phyloP scores from a whole-genome alignment of 2,329 filamentous ascomycete species.

The Ceratocystis destructans region DNA sequence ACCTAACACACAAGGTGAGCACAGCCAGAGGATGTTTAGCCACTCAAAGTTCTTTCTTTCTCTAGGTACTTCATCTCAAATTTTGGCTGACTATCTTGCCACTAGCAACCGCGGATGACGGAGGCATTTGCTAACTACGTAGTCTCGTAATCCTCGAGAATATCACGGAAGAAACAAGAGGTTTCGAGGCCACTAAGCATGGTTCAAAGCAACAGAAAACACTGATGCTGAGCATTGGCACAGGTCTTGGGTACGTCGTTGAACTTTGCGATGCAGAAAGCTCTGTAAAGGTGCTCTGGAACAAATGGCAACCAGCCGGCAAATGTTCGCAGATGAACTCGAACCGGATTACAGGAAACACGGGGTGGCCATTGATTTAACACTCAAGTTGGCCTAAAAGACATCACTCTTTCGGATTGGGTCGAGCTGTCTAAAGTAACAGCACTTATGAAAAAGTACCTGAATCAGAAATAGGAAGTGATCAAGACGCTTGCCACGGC shows the following conservation, averaged over 20 bases:
- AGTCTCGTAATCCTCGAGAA: constrained; percentile 23
- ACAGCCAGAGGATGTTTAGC: background rate
- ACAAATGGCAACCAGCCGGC: no score
- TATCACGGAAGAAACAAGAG: constrained; percentile 21
- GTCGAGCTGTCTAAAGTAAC: constrained; percentile 22
- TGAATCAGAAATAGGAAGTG: constrained; percentile 12
- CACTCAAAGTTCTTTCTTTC: background rate
- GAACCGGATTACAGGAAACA: no score
- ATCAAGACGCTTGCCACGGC: background rate
- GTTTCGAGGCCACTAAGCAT: constrained; percentile 6
- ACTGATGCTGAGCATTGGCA: no score
- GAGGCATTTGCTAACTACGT: constrained; percentile 23
- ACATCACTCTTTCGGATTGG: constrained; percentile 24
- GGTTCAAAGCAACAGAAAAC: no score
- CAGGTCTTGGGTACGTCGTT: no score
- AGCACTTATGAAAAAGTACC: constrained; percentile 21
- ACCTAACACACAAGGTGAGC: no score
- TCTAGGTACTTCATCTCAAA: background rate
- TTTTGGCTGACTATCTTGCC: background rate
- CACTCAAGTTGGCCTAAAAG: constrained; percentile 23
- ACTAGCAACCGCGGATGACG: constrained; percentile 20
- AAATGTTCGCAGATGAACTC: no score
- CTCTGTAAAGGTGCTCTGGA: no score
- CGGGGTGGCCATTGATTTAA: constrained; percentile 22
- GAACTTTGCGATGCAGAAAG: no score